Base-by-base conservation (phyloP, 345 rosid species). In the Lepidium aucheri region DNA sequence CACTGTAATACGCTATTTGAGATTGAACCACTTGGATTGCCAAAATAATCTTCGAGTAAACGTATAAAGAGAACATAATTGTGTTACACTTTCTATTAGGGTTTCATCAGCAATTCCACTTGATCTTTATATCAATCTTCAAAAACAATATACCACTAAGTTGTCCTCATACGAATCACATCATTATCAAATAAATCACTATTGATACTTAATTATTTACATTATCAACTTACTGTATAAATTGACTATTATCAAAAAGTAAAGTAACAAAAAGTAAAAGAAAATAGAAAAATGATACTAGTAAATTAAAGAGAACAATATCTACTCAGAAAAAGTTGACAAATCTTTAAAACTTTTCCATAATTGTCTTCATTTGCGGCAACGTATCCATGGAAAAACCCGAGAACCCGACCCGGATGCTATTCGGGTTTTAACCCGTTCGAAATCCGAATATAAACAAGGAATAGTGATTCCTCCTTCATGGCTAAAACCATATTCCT, bases 391-490 rank as follows among this genome's bases (percentile, higher is more conserved):
- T 5, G 72, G 36, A 71, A 76, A 64, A 53, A 63, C 72, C 58
- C 84, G 75, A 36, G 78, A 69, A 46, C 79, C 62, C 52, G 84
- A 71, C 26, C 78, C 87, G 50, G 86, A 74, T 0, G 80, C 83
- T 13, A 94, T 90, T 35, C 84, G 86, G 77, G 87, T 84, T 53
- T 84, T 76, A 66, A 94, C 91, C 52, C 76, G 77, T 81, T 90
- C 88, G 51, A 94, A 94, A 68, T 94, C 97, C 22, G 95, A 82
- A 68, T 74, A 83, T n/a, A 74, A 68, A 77, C 99, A 90, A 56
- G 97, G 97, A 16, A 94, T 90, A 28, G 92, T 90, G 59, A 94
- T 85, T 22, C 96, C 95, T 4, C 99, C 99, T 63, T 81, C 74
- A 44, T 88, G 99, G 30, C 76, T 45, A 65, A 84, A 94, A 16